Evolutionary conservation across 192 early-diverging fungal species (phyloP).

Genomic region (Umbelopsis vinacea): DNA sequence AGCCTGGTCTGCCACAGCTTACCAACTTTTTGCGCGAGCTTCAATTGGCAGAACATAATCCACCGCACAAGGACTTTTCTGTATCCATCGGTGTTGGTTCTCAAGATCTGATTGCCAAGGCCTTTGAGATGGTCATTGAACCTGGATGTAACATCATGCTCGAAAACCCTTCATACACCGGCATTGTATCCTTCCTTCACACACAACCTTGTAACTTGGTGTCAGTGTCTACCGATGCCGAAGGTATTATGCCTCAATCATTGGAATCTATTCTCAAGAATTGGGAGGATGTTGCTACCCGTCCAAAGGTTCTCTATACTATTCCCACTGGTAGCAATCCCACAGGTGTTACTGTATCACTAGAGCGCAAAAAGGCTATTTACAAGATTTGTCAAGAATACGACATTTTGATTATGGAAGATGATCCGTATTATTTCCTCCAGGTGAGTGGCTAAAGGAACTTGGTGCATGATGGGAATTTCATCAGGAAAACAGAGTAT

Average conservation of each 20-base stretch:
- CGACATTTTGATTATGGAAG: slow-evolving; percentile 88
- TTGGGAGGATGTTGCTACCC: slow-evolving; percentile 47
- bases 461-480: no score
- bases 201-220: slow-evolving; percentile 52
- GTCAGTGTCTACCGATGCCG: slow-evolving; percentile 46
- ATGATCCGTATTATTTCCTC: slow-evolving; percentile 95
- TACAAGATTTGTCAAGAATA: slow-evolving; percentile 79
- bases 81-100: slow-evolving; percentile 56
- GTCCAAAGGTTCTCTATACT: slow-evolving; percentile 65
- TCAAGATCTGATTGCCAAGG: slow-evolving; percentile 60
- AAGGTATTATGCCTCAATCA: slow-evolving; percentile 65
- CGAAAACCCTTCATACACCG: slow-evolving; percentile 58
- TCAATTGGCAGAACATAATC: slow-evolving; percentile 51
- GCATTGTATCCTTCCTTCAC: slow-evolving; percentile 48
- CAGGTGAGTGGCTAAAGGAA: slow-evolving; percentile 55
- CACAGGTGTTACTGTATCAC: slow-evolving; percentile 79
- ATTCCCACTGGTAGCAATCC: slow-evolving; percentile 93
- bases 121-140: slow-evolving; percentile 55
- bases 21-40: slow-evolving; percentile 52
- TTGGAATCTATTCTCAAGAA: slow-evolving; percentile 54
- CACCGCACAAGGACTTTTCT: slow-evolving; percentile 42
- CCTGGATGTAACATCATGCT: slow-evolving; percentile 53
- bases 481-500: no score
- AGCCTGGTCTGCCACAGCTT: slow-evolving; percentile 54
- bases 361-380: slow-evolving; percentile 76